phyloP scores from a whole-genome alignment of 2,329 filamentous ascomycete species.

The Xylariales sp. region DNA sequence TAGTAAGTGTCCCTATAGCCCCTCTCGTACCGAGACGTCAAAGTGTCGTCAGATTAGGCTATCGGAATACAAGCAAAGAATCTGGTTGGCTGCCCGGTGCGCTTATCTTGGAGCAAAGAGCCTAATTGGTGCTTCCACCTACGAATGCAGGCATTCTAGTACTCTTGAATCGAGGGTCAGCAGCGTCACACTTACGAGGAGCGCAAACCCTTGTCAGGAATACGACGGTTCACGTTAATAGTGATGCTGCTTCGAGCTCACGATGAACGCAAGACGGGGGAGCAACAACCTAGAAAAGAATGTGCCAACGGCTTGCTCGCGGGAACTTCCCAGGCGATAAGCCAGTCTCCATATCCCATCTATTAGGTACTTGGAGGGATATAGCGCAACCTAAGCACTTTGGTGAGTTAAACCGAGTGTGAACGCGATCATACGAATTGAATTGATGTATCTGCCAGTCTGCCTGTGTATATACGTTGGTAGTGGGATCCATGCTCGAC shows the following conservation, averaged over 20 bases:
- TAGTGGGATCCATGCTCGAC: background rate
- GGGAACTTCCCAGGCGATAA: background rate
- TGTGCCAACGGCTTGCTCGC: too few relatives aligned
- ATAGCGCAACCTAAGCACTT: too few relatives aligned
- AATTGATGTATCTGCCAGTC: too few relatives aligned
- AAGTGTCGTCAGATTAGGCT: conserved; percentile 13
- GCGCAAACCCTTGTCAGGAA: conserved; percentile 3
- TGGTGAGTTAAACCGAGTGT: too few relatives aligned
- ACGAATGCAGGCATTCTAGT: conserved; percentile 9
- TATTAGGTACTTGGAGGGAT: too few relatives aligned
- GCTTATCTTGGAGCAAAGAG: background rate
- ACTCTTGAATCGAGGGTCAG: conserved; percentile 3
- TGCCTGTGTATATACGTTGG: background rate
- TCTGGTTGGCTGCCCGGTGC: conserved; percentile 1
- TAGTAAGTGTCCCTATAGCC: background rate
- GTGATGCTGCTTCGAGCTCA: conserved; percentile 15
- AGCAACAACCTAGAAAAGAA: background rate
- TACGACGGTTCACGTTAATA: conserved; percentile 8
- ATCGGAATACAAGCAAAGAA: background rate
- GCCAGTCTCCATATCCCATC: too few relatives aligned
- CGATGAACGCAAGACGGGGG: background rate
- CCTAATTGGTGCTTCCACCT: conserved; percentile 4
- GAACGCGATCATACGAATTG: too few relatives aligned
- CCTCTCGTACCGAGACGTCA: conserved; percentile 22
- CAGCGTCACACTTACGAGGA: conserved; percentile 31